Percentiles rank a stretch among this genome's conserved stretches.
These are phyloP conservation scores for Salix koriyanagi DNA, from an alignment of 345 rosid genomes.

Conservation along the genomic window DNA sequence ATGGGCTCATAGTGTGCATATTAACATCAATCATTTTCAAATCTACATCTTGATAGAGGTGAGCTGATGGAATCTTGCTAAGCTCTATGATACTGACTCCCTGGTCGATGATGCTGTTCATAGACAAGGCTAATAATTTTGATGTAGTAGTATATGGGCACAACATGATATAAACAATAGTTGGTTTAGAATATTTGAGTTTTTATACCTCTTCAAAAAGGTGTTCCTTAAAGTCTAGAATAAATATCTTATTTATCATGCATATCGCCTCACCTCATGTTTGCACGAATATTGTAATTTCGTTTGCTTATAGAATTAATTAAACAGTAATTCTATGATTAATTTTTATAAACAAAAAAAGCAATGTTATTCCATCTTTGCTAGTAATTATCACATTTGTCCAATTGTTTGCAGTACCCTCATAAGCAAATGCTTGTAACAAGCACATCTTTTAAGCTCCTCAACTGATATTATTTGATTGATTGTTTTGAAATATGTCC, in stretches of 20 bases:
- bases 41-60: not conserved
- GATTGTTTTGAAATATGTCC: conserved; percentile 16
- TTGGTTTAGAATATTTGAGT: not conserved
- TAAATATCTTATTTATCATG: not conserved
- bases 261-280: not conserved
- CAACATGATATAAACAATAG: not conserved
- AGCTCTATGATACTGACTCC: not conserved
- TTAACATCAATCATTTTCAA: not conserved
- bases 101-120: not conserved
- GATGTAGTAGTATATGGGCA: not conserved
- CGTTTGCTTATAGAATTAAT: not conserved
- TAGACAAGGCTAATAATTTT: not conserved
- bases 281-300: not conserved
- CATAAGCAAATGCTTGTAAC: not conserved
- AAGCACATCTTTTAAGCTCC: not conserved
- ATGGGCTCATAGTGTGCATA: not conserved
- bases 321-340: not conserved
- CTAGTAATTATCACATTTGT: not conserved
- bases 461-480: not conserved
- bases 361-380: not conserved
- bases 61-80: not conserved
- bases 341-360: not conserved
- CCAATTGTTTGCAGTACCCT: not conserved
- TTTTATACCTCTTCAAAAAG: not conserved
- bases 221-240: not conserved